Base-by-base conservation (phyloP, 768 basidiomycete genomes). In the Tremella yokohamensis region DNA sequence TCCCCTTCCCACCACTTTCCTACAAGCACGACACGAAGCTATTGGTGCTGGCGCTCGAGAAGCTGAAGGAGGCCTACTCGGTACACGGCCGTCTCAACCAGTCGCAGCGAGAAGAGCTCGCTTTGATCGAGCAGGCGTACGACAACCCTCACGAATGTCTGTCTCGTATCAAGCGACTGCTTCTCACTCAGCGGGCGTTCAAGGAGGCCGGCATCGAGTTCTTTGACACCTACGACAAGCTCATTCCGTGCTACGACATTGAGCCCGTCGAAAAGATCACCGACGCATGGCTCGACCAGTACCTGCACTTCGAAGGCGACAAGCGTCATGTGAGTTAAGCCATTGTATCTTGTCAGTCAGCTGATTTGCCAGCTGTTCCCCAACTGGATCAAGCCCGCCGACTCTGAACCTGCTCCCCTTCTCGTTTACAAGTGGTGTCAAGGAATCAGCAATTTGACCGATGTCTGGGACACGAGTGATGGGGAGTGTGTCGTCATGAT, bases 201-300 rank as follows among this genome's bases (percentile, higher is more conserved):
- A 98, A 98, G 80, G 96, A 99, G 75, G 80, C 92, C 20, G 96
- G 96, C 9, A 96, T 99, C 61, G 81, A 80, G 77, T 93, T 92
- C 78, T 94, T 92, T 77, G 92, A 96, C 69, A 96, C 92, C 0
- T 94, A 98, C 70, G 92, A 97, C 81, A 97, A 94, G 77, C 84
- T 98, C 68, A 97, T 98, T 56, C 71, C 71, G 22, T 97, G 92
- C 74, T 98, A 99, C 75, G 94, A 98, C 69, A 98, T 99, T 62
- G 96, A 99, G 75, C 96, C 96, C 0, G 91, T 99, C 15, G 96
- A 99, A 81, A 99, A 99, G 84, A 98, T 99, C 64, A 98, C 96
- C 24, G 96, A 98, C 77, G 96, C 96, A 83, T 98, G 97, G 75
- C 84, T 98, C 39, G 94, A 98, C 70, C 94, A 98, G 78, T 98